Base-by-base conservation (phyloP, 2,329 filamentous ascomycete genomes). In the Cercospora nicotianae region DNA sequence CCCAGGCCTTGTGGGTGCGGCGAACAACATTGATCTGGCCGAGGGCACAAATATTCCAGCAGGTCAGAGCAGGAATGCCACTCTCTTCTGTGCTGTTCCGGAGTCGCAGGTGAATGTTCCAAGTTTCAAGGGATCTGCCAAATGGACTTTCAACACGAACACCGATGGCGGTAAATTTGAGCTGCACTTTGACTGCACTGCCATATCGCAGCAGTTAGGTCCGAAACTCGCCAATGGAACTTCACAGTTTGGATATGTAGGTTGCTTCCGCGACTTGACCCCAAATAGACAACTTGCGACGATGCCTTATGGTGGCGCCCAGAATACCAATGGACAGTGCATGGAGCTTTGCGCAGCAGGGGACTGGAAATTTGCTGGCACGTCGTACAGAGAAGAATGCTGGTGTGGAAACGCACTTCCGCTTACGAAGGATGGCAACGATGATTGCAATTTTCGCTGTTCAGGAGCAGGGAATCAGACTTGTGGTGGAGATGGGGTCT, bases 321-420 rank as follows among this genome's bases (percentile, higher is more conserved):
- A 66, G 42, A 79, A 77, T 63, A 78, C 77, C 2, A 75, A 77
- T 64, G 77, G 76, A 42, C 63, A 63, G 3, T 79, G 79, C 66
- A 75, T 76, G 7, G 42, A 70, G 16, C 71, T 75, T 45, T 80
- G 79, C 60, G 71, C 67, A 4, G 61, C 69, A 16, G 72, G 72
- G 1, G 76, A 76, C 5, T 79, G 76, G 69, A 74, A 70, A 13
- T 77, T 80, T 26, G 78, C 79, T 53, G 81, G 79, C 26, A 72
- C 79, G 28, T 78, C 80, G 64, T 80, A 77, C 60, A 74, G 72
- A 3, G 69, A 65, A 10, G 72, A 73, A 45, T 73, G 69, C 63
- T 71, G 67, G 57, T 72, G 70, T 57, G 70, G 68, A 18, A 70
- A 72, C 28, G 48, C 45, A 20, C 51, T 69, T 10, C 61, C 69